phyloP scores from a whole-genome alignment of 768 basidiomycete genomes.

The Mrakia hoshinonis region DNA sequence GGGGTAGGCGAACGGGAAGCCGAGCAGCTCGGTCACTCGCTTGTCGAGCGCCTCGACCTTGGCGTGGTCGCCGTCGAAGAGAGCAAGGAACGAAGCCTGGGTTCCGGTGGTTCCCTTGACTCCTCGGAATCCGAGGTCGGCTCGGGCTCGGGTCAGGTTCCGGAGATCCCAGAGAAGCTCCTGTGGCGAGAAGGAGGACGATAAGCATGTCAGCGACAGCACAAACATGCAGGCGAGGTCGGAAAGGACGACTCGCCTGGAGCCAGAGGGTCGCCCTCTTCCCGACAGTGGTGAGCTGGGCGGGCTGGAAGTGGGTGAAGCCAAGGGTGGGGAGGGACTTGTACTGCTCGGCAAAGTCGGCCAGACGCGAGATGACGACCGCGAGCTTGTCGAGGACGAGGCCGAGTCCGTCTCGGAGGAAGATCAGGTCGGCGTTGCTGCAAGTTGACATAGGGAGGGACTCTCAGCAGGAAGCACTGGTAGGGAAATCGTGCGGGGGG shows the following conservation, averaged over 20 bases:
- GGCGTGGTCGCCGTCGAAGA: constrained; percentile 90
- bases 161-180: constrained; percentile 94
- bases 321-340: constrained; percentile 85
- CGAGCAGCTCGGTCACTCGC: constrained; percentile 80
- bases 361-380: constrained; percentile 77
- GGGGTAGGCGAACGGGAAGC: constrained; percentile 90
- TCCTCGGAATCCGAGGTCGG: constrained; percentile 92
- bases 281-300: constrained; percentile 94
- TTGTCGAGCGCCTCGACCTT: constrained; percentile 88
- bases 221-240: background rate
- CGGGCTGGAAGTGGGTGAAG: constrained; percentile 98
- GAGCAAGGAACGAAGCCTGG: constrained; percentile 84
- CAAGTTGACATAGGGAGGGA: background rate
- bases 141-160: constrained; percentile 77
- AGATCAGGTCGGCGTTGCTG: constrained; percentile 97
- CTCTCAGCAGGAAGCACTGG: background rate
- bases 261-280: constrained; percentile 96
- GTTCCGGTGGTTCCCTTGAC: constrained; percentile 99
- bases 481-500: too few relatives aligned
- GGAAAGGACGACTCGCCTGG: constrained; percentile 49
- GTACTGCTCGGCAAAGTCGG: constrained; percentile 74
- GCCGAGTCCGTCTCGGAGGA: constrained; percentile 76
- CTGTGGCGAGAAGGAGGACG: constrained; percentile 40
- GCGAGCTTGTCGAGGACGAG: constrained; percentile 81
- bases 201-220: background rate